These are phyloP conservation scores for Leishmania martiniquensis DNA, from an alignment of 208 protist species.

Conservation along the genomic window DNA sequence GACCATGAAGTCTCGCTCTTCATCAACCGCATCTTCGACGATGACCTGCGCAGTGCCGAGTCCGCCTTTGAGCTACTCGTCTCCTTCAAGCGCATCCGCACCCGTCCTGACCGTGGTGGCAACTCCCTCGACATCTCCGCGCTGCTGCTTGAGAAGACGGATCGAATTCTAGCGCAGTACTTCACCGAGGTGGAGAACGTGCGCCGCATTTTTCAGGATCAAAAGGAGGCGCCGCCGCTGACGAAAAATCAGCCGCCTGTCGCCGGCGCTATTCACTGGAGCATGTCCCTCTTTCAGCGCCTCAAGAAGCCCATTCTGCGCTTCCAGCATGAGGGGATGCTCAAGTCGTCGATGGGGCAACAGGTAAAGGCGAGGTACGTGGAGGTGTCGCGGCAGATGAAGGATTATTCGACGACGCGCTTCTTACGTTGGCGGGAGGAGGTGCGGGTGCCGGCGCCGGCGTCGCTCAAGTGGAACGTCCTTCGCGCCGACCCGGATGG, in stretches of 20 bases:
- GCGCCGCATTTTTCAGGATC: constrained; percentile 91
- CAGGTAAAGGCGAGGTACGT: constrained; percentile 94
- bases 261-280: constrained; percentile 97
- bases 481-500: constrained; percentile 70
- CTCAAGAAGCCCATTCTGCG: constrained; percentile 97
- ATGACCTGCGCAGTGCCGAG: constrained; percentile 97
- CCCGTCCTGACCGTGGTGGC: constrained; percentile 69
- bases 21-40: constrained; percentile 98
- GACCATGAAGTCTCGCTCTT: constrained; percentile 95
- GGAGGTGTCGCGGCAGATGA: constrained; percentile 93
- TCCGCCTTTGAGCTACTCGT: constrained; percentile 97
- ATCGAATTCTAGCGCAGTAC: constrained; percentile 96
- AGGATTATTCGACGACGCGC: constrained; percentile 92
- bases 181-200: constrained; percentile 92
- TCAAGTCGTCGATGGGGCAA: constrained; percentile 89
- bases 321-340: constrained; percentile 95
- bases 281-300: constrained; percentile 96
- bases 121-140: constrained; percentile 91
- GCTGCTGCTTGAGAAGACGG: constrained; percentile 95
- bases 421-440: constrained; percentile 93
- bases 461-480: constrained; percentile 93
- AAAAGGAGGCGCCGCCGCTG: constrained; percentile 92
- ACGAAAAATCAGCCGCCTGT: constrained; percentile 97
- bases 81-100: constrained; percentile 96
- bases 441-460: constrained; percentile 83